Conservation (phyloP, 73 alveolate genomes). For the Paramecium caudatum region DNA sequence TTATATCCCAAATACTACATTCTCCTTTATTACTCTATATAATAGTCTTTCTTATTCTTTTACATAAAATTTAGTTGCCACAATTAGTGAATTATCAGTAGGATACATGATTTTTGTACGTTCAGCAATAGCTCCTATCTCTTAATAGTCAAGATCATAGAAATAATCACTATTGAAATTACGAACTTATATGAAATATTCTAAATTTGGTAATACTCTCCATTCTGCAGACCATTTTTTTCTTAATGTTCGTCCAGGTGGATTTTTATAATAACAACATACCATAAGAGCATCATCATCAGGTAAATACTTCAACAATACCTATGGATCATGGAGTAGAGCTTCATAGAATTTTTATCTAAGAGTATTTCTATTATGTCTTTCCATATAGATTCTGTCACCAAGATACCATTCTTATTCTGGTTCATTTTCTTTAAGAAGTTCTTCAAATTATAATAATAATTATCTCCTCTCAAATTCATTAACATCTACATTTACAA, state of each 20-base stretch:
- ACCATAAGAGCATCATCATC: constrained; percentile 88
- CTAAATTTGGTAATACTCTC: constrained; percentile 90
- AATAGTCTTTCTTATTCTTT: constrained; percentile 73
- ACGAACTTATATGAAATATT: constrained; percentile 81
- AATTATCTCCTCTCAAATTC: constrained; percentile 89
- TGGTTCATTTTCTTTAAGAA: constrained; percentile 79
- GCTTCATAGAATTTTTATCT: constrained; percentile 83
- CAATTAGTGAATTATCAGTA: constrained; percentile 89
- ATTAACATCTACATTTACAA: constrained; percentile 81
- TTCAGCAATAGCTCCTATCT: constrained; percentile 87
- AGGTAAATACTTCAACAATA: constrained; percentile 80
- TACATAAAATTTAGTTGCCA: constrained; percentile 83
- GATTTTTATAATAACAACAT: constrained; percentile 81
- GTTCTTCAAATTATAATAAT: constrained; percentile 79
- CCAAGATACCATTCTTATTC: constrained; percentile 83
- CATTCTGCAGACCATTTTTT: constrained; percentile 89
- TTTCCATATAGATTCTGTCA: constrained; percentile 85
- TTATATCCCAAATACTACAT: constrained; percentile 68
- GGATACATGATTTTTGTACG: constrained; percentile 94
- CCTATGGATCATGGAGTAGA: constrained; percentile 84
- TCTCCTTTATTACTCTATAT: constrained; percentile 72
- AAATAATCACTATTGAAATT: constrained; percentile 66
- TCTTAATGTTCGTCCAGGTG: constrained; percentile 76
- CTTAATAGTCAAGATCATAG: constrained; percentile 89
- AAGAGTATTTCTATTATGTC: constrained; percentile 77